Evolutionary conservation across 495 filamentous ascomycete species (phyloP).

Genomic region (Neurospora terricola): DNA sequence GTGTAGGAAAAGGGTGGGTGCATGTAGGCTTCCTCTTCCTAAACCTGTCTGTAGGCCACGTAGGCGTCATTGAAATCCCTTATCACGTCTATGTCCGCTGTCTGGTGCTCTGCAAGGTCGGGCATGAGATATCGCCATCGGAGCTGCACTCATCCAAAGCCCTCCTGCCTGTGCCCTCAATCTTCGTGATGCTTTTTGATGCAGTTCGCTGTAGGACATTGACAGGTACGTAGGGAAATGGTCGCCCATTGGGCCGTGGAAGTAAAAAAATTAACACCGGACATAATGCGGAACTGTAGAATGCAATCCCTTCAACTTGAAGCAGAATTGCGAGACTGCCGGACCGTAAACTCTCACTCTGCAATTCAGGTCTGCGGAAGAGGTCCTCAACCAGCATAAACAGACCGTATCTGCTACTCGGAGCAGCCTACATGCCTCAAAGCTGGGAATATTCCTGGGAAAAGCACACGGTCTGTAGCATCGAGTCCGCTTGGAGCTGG

Average conservation of each 20-base stretch:
- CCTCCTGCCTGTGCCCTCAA: too few species aligned
- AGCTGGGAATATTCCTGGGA: neutral
- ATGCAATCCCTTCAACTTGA: too few species aligned
- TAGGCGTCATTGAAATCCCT: neutral
- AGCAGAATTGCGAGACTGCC: neutral
- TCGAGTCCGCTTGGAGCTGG: neutral
- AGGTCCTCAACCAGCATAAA: neutral
- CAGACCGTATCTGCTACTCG: neutral
- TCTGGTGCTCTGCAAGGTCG: neutral
- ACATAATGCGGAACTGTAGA: too few species aligned
- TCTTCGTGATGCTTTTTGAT: neutral
- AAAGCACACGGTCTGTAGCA: neutral
- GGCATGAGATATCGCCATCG: neutral
- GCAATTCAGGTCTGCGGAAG: neutral
- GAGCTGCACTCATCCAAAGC: neutral
- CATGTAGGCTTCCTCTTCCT: too few species aligned
- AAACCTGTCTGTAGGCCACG: neutral
- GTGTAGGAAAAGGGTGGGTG: too few species aligned
- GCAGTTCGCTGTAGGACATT: neutral
- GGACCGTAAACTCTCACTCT: neutral
- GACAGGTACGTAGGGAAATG: neutral
- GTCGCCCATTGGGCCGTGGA: neutral
- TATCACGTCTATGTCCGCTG: neutral
- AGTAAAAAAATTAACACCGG: too few species aligned
- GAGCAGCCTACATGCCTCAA: neutral